A percentile compares a stretch with the other conserved stretches of the same genome.
phyloP scores from a whole-genome alignment of 2,329 filamentous ascomycete genomes.

The Phaeosphaeriaceae sp. region DNA sequence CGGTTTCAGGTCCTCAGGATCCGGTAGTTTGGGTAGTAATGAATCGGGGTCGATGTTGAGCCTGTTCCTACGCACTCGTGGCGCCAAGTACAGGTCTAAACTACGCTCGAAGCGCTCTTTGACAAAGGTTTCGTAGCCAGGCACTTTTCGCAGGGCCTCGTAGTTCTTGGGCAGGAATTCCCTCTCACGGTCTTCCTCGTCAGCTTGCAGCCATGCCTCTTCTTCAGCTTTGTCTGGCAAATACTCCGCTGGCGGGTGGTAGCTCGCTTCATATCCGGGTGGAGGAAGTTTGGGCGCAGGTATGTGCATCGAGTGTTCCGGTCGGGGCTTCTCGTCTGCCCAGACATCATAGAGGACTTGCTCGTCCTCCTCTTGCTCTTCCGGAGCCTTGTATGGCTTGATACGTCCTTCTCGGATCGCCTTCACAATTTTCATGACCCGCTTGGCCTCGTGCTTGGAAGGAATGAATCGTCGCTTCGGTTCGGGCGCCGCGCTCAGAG shows the following conservation, averaged over 20 bases:
- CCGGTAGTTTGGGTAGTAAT: conserved; percentile 88
- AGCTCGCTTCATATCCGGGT: conserved; percentile 93
- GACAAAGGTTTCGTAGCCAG: conserved; percentile 86
- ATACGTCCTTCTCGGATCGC: conserved; percentile 95
- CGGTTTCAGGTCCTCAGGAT: conserved; percentile 89
- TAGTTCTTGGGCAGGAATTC: conserved; percentile 86
- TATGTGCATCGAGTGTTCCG: conserved; percentile 91
- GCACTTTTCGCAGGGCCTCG: conserved; percentile 85
- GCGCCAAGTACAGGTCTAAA: conserved; percentile 92
- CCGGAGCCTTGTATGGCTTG: conserved; percentile 82
- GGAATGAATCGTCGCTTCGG: conserved; percentile 95
- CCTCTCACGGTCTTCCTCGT: conserved; percentile 89
- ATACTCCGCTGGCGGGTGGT: conserved; percentile 95
- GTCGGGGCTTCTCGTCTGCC: conserved; percentile 85
- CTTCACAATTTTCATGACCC: conserved; percentile 95
- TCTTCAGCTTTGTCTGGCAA: conserved; percentile 85
- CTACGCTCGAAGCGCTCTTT: conserved; percentile 97
- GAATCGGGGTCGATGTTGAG: conserved; percentile 97
- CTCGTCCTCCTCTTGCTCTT: conserved; percentile 75
- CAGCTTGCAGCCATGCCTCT: conserved; percentile 81
- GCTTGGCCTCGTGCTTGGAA: conserved; percentile 95
- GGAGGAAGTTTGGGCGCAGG: conserved; percentile 92
- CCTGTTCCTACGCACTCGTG: conserved; percentile 88
- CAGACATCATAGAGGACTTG: conserved; percentile 86
- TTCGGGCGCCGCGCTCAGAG: conserved; percentile 90